These are phyloP conservation scores for Backusella tuberculispora DNA, from an alignment of 192 early-diverging fungal genomes.

Conservation along the genomic window DNA sequence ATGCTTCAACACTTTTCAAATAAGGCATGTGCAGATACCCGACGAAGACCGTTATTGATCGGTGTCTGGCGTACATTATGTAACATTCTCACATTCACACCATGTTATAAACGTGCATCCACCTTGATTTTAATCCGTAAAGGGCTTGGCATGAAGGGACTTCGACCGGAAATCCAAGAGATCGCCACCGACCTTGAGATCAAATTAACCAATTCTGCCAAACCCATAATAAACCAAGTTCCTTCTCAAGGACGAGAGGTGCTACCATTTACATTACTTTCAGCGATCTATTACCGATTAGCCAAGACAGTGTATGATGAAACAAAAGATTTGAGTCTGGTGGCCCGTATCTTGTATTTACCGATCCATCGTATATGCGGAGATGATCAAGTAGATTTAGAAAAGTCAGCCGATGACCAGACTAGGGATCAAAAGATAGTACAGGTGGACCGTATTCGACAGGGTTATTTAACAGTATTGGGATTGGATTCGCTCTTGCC, in stretches of 20 bases:
- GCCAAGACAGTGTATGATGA: neutral
- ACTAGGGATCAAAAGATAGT: neutral
- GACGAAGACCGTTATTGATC: conserved; percentile 14
- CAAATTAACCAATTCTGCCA: neutral
- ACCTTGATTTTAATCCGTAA: conserved; percentile 4
- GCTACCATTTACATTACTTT: too few relatives aligned
- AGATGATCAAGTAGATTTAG: neutral
- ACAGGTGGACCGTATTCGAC: conserved; percentile 14
- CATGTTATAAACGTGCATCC: conserved; percentile 14
- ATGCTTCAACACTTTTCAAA: conserved; percentile 20
- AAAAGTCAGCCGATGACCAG: neutral
- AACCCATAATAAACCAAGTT: neutral
- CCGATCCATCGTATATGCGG: neutral
- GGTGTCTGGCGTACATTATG: conserved; percentile 24
- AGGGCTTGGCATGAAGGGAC: neutral
- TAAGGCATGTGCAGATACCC: conserved; percentile 1
- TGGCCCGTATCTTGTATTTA: neutral
- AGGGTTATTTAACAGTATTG: conserved; percentile 8
- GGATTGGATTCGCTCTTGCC: conserved; percentile 14
- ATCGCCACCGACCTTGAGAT: conserved; percentile 1
- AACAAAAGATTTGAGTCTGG: neutral
- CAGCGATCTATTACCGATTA: neutral
- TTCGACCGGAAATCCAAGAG: conserved; percentile 20
- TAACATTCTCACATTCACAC: conserved; percentile 10
- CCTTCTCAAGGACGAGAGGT: neutral